phyloP scores from a whole-genome alignment of 441 rosid genomes.

The Kokia cookei region DNA sequence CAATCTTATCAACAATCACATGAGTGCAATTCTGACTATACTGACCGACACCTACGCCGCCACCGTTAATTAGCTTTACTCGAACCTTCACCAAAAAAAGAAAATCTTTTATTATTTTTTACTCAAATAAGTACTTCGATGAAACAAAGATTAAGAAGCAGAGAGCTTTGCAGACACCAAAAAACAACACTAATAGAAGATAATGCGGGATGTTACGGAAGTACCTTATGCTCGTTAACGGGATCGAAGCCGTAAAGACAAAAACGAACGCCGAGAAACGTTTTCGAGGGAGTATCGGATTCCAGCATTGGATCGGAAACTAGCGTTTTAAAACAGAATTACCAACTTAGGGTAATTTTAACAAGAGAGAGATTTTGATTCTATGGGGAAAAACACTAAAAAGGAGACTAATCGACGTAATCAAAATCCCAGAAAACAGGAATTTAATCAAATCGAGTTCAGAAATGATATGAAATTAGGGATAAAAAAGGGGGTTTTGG shows the following conservation, averaged over 20 bases:
- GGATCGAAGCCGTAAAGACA: constrained; percentile 64
- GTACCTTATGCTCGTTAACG: constrained; percentile 29
- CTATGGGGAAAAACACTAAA: neutral
- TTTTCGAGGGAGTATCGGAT: constrained; percentile 23
- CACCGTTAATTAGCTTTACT: constrained; percentile 69
- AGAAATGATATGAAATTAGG: neutral
- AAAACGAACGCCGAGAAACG: constrained; percentile 67
- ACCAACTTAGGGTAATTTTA: neutral
- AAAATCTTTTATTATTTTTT: neutral
- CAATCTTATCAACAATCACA: constrained; percentile 65
- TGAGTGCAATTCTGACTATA: constrained; percentile 50
- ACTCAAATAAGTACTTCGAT: neutral
- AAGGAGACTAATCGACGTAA: neutral
- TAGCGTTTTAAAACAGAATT: neutral
- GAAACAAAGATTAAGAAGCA: neutral
- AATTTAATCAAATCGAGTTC: neutral
- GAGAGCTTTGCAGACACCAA: neutral
- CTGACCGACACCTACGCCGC: constrained; percentile 62
- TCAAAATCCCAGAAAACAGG: neutral
- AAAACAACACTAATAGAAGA: neutral
- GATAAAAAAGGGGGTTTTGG: neutral
- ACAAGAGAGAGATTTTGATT: neutral
- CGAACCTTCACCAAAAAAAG: constrained; percentile 36
- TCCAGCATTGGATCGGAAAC: constrained; percentile 27
- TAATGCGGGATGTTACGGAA: neutral